Percentiles rank a stretch among this genome's conserved stretches.
phyloP scores from a whole-genome alignment of 2,329 filamentous ascomycete genomes.

The Pezicula carpinea region DNA sequence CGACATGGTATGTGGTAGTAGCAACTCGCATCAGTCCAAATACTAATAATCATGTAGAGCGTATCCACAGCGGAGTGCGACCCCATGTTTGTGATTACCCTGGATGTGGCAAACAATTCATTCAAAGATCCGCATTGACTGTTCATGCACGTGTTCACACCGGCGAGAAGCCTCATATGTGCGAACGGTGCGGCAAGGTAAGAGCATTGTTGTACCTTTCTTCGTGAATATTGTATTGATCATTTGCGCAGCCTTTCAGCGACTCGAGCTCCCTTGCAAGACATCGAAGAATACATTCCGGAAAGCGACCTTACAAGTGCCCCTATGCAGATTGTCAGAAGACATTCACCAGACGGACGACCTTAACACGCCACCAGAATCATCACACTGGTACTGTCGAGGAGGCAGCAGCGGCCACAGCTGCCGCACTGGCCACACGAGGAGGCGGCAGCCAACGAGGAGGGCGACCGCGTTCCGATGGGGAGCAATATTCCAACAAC shows the following conservation, averaged over 20 bases:
- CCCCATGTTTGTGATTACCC: conserved; percentile 91
- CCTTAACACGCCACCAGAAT: conserved; percentile 90
- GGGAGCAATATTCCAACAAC: conserved; percentile 65
- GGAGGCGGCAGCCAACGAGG: conserved; percentile 31
- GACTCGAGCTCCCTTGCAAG: conserved; percentile 92
- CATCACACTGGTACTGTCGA: conserved; percentile 94
- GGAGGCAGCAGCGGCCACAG: conserved; percentile 84
- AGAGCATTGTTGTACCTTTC: conserved; percentile 10
- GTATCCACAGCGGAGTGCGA: conserved; percentile 87
- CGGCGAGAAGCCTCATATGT: conserved; percentile 97
- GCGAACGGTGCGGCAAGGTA: conserved; percentile 94
- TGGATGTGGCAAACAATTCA: conserved; percentile 92
- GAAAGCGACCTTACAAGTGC: conserved; percentile 95
- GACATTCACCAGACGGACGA: conserved; percentile 94
- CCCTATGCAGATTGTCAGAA: conserved; percentile 97
- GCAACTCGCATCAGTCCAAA: background rate
- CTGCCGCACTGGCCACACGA: conserved; percentile 68
- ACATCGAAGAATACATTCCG: conserved; percentile 91
- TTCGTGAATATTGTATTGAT: conserved; percentile 15
- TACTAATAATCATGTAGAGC: conserved; percentile 53
- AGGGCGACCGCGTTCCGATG: conserved; percentile 60
- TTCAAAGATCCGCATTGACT: conserved; percentile 90
- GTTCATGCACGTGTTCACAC: conserved; percentile 95
- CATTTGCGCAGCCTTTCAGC: conserved; percentile 71
- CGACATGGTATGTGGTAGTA: conserved; percentile 70